Evolutionary conservation across 75 land plant species (phyloP).

Genomic region (Azolla pinnata): DNA sequence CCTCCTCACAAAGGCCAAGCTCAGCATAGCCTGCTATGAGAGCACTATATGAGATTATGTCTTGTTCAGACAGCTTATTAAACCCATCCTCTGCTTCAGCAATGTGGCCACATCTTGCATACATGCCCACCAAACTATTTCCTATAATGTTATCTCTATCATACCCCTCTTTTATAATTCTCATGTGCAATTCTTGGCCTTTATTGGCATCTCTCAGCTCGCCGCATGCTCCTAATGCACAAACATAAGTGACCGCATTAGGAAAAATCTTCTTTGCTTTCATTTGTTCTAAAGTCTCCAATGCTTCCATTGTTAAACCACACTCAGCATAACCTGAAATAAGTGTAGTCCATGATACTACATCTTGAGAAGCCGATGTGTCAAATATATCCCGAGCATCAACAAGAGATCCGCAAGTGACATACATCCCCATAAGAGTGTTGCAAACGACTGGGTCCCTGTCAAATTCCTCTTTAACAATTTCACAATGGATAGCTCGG

Average conservation of each 20-base stretch:
- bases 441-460: not conserved
- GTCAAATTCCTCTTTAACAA: not conserved
- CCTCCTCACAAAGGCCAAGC: constrained; percentile 12
- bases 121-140: constrained; percentile 48
- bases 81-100: not conserved
- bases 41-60: constrained; percentile 7
- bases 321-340: constrained; percentile 50
- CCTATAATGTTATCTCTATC: constrained; percentile 34
- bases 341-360: constrained; percentile 59
- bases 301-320: constrained; percentile 31
- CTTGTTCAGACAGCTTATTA: not conserved
- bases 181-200: constrained; percentile 40
- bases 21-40: constrained; percentile 16
- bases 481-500: not conserved
- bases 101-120: constrained; percentile 6
- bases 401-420: constrained; percentile 26
- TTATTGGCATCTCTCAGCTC: constrained; percentile 25
- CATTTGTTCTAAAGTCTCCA: constrained; percentile 41
- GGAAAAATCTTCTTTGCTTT: constrained; percentile 18
- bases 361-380: constrained; percentile 30
- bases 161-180: constrained; percentile 30
- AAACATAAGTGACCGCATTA: constrained; percentile 43
- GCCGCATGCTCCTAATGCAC: constrained; percentile 41
- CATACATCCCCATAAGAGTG: constrained; percentile 19
- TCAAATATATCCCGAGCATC: constrained; percentile 35